Evolutionary conservation across 1,284 basidiomycete species (phyloP), one percentile per base, ranked within the genome.

Genomic region (Microbotryum saponariae): DNA sequence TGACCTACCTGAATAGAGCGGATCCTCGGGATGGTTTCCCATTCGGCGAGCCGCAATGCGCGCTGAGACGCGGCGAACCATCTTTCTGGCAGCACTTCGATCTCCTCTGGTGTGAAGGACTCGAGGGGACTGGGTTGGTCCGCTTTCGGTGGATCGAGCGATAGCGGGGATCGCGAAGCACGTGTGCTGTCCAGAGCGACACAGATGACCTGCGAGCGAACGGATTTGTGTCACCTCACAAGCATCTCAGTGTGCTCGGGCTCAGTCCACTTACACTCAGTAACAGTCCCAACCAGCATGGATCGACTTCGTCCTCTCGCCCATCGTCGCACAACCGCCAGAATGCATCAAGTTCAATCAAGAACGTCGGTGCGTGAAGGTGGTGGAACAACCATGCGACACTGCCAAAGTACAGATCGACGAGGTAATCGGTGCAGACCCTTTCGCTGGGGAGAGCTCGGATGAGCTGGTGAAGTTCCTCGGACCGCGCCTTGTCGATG

Each of bases 311-410:
- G 48, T 31, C 45, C 21, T 49, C 27, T 23, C 66, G 52, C 5
- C 54, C 59, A 2, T 54, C 56, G 37, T 64, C 61, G 56, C 57
- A 66, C 29, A 71, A 37, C 20, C 33, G 46, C 33, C 67, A 53
- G 21, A 69, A 69, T 4, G 60, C 62, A 16, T 67, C 63, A 27
- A 69, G 61, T 37, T 69, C 68, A 58, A 57, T 46, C 16, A 66
- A 58, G 58, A 69, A 69, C 8, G 60, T 65, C 47, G 50, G 49
- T 0, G 60, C 56, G 21, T 68, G 67, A 0, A 68, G 25, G 16
- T 64, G 62, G 12, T 66, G 57, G 48, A 69, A 69, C 16, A 69
- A 51, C 68, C 68, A 69, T 8, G 61, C 56, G 25, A 69, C 65
- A 18, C 56, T 61, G 14, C 37, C 33, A 21, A 69, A 69, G 52